Conservation (phyloP, 768 basidiomycete species). For the Lenzites betulinus region DNA sequence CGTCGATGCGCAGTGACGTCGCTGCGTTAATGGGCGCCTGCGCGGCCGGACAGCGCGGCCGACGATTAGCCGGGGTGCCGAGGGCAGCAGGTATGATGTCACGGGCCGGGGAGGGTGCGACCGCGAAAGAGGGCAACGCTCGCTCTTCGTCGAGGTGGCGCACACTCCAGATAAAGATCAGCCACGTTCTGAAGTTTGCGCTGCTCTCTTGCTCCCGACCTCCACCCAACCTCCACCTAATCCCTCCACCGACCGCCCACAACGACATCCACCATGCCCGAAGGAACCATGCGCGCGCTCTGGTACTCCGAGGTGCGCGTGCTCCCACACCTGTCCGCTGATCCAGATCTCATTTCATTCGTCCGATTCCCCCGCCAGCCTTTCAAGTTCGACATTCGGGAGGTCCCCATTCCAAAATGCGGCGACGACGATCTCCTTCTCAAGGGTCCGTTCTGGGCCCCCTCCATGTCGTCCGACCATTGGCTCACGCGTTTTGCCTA, state of each 20-base stretch:
- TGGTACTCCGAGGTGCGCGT: conserved; percentile 64
- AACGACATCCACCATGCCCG: conserved; percentile 42
- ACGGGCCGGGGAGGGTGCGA: conserved; percentile 4
- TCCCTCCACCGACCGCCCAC: background rate
- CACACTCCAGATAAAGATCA: conserved; percentile 27
- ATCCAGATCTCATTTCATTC: conserved; percentile 15
- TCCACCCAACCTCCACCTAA: conserved; percentile 12
- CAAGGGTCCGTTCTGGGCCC: conserved; percentile 50
- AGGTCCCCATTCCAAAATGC: conserved; percentile 67
- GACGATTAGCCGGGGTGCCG: conserved; percentile 9
- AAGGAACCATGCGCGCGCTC: conserved; percentile 73
- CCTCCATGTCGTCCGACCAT: background rate
- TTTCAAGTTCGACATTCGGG: conserved; percentile 62
- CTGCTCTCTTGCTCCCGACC: conserved; percentile 12
- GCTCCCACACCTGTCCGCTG: background rate
- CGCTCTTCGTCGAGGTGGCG: conserved; percentile 11
- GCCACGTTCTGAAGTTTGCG: background rate
- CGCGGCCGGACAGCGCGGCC: conserved; percentile 2
- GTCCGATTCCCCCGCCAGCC: conserved; percentile 46
- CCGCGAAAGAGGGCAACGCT: background rate
- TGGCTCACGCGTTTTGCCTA: background rate
- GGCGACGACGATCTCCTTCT: conserved; percentile 74
- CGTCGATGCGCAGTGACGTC: background rate
- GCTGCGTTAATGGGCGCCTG: no score
- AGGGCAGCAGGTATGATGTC: conserved; percentile 23